Evolutionary conservation across 78 protist species (phyloP).

Genomic region (Dictyostelium brefeldianum): DNA sequence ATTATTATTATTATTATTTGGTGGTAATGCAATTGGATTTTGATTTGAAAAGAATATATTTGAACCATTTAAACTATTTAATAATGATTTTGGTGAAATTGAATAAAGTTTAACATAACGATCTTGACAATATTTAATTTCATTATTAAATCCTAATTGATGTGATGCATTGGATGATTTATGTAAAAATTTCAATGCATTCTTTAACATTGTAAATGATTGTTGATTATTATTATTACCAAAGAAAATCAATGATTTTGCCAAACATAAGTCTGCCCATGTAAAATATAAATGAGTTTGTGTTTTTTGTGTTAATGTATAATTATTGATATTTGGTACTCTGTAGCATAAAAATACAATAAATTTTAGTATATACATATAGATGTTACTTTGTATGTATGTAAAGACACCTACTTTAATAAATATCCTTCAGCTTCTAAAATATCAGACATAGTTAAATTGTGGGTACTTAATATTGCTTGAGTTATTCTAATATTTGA

Average conservation of each 20-base stretch:
- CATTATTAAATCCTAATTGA: slow-evolving; percentile 48
- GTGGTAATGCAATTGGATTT: neutral
- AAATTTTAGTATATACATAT: neutral
- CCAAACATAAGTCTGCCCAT: slow-evolving; percentile 14
- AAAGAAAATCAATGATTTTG: neutral
- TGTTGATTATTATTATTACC: neutral
- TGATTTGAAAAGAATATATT: neutral
- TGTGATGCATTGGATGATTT: neutral
- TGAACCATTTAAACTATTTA: slow-evolving; percentile 17
- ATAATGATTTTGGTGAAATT: neutral
- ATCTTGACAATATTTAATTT: slow-evolving; percentile 37
- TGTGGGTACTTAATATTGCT: neutral
- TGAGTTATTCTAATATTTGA: slow-evolving; percentile 59
- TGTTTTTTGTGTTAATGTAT: slow-evolving; percentile 25
- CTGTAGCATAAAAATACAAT: neutral
- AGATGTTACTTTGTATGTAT: too few relatives aligned
- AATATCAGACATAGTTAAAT: slow-evolving; percentile 9
- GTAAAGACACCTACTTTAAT: slow-evolving; percentile 18
- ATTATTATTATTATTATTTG: slow-evolving; percentile 26
- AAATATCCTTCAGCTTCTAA: slow-evolving; percentile 21
- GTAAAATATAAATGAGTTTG: slow-evolving; percentile 41
- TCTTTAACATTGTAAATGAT: slow-evolving; percentile 7
- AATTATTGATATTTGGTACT: neutral
- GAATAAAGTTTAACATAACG: neutral
- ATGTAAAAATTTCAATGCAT: slow-evolving; percentile 4